Conservation (phyloP, 805 yeast species). For the Candida tallmaniae region DNA sequence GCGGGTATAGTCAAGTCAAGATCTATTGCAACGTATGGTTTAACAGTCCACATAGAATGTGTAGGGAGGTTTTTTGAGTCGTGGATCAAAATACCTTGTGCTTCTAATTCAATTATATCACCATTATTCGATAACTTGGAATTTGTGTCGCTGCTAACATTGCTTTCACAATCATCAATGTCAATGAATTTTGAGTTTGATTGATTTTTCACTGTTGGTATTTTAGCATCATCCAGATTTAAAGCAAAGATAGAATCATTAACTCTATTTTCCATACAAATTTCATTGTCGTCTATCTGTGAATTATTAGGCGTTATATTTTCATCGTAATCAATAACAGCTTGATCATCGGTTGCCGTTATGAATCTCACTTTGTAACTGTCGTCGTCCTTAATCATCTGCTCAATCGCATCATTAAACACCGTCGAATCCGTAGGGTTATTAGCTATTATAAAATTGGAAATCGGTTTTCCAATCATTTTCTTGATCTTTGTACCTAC, state of each 20-base stretch:
- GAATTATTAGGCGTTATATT: slow-evolving; percentile 25
- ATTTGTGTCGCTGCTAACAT: slow-evolving; percentile 8
- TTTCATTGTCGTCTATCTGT: slow-evolving; percentile 9
- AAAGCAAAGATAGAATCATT: background rate
- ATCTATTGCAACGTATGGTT: slow-evolving; percentile 65
- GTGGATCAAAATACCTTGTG: slow-evolving; percentile 85
- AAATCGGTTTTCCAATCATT: slow-evolving; percentile 53
- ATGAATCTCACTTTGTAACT: slow-evolving; percentile 75
- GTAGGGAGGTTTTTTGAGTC: slow-evolving; percentile 56
- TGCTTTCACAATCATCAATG: slow-evolving; percentile 6
- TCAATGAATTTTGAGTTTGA: slow-evolving; percentile 7
- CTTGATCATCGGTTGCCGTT: slow-evolving; percentile 40
- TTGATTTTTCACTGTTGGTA: no score
- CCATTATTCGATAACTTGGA: slow-evolving; percentile 50
- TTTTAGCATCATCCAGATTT: slow-evolving; percentile 2
- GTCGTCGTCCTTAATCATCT: slow-evolving; percentile 69
- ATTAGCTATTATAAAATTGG: slow-evolving; percentile 60
- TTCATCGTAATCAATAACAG: slow-evolving; percentile 11
- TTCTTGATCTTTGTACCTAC: slow-evolving; percentile 63
- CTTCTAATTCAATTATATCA: slow-evolving; percentile 71
- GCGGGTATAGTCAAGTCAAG: slow-evolving; percentile 66
- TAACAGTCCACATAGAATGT: slow-evolving; percentile 91
- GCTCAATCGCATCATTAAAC: slow-evolving; percentile 63
- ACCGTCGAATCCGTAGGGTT: slow-evolving; percentile 58
- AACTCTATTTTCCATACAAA: slow-evolving; percentile 1